Evolutionary conservation across 2,329 filamentous ascomycete species (phyloP).

Genomic region (Beauveria pseudobassiana): DNA sequence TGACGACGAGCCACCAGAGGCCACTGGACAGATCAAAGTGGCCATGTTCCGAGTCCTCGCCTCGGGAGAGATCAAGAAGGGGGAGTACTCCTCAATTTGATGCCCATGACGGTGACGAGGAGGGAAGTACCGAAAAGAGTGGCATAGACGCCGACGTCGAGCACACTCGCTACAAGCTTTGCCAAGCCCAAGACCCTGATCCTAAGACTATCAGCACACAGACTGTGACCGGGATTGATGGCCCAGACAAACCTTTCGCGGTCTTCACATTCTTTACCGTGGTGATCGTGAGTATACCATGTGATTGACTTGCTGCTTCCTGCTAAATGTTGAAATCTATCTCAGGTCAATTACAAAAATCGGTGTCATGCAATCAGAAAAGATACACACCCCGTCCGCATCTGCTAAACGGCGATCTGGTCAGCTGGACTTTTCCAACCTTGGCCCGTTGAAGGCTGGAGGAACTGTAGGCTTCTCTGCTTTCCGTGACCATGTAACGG

Average conservation of each 20-base stretch:
- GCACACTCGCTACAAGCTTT: constrained; percentile 95
- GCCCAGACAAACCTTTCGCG: constrained; percentile 91
- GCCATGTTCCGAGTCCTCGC: constrained; percentile 92
- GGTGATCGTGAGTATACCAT: constrained; percentile 70
- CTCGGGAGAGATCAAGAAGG: constrained; percentile 93
- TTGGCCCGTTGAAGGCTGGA: constrained; percentile 77
- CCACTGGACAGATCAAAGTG: constrained; percentile 95
- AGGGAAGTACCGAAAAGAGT: constrained; percentile 46
- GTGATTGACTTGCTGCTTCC: not conserved
- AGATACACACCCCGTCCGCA: constrained; percentile 54
- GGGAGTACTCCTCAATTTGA: constrained; percentile 98
- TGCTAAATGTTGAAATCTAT: constrained; percentile 8
- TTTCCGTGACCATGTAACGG: constrained; percentile 65
- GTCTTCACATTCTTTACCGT: constrained; percentile 94
- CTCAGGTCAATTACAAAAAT: constrained; percentile 87
- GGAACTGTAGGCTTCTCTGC: constrained; percentile 85
- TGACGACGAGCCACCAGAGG: constrained; percentile 83
- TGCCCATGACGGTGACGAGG: constrained; percentile 89
- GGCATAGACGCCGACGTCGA: constrained; percentile 76
- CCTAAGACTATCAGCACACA: constrained; percentile 97
- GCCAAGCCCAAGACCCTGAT: constrained; percentile 90
- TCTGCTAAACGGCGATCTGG: constrained; percentile 71
- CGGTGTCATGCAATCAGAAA: constrained; percentile 70
- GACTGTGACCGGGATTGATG: constrained; percentile 97
- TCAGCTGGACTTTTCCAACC: constrained; percentile 75